Evolutionary conservation across 345 rosid species (phyloP).

Genomic region (Gossypium stocksii): DNA sequence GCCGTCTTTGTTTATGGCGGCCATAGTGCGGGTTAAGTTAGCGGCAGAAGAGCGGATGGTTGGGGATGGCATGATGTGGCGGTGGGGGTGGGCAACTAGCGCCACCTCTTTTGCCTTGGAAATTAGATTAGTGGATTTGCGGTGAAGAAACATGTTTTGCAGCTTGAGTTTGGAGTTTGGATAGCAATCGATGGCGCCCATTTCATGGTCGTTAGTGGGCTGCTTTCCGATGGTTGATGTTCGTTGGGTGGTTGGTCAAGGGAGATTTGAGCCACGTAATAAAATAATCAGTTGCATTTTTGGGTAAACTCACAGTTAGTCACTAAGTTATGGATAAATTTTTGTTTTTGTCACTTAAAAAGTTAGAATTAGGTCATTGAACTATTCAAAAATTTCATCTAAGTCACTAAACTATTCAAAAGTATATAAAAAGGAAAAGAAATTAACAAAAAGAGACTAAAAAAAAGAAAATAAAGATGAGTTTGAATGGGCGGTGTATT

Average conservation of each 20-base stretch:
- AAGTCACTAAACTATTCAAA: too few species aligned
- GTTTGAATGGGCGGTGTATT: rapidly evolving
- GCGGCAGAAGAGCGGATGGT: neutral
- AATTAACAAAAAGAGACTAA: too few species aligned
- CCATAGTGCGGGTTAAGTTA: neutral
- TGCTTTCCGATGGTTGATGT: neutral
- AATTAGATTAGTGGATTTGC: neutral
- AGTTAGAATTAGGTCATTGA: too few species aligned
- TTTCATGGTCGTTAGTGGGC: neutral
- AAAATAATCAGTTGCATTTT: too few species aligned
- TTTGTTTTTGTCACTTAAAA: too few species aligned
- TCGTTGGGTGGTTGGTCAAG: neutral
- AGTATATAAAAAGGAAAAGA: too few species aligned
- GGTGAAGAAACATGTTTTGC: constrained; percentile 8
- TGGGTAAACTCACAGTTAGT: too few species aligned
- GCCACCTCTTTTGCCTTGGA: neutral
- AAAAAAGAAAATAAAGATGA: too few species aligned
- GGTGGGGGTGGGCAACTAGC: neutral
- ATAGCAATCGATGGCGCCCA: constrained; percentile 11
- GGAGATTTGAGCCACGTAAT: too few species aligned
- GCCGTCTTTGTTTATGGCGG: constrained; percentile 17
- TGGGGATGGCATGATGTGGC: neutral
- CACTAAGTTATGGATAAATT: too few species aligned
- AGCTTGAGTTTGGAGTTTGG: neutral
- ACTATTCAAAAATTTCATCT: too few species aligned